Percentiles rank a stretch among this genome's conserved stretches.
These are phyloP conservation scores for Irpex lacteus DNA, from an alignment of 1,284 basidiomycete genomes.

Conservation along the genomic window DNA sequence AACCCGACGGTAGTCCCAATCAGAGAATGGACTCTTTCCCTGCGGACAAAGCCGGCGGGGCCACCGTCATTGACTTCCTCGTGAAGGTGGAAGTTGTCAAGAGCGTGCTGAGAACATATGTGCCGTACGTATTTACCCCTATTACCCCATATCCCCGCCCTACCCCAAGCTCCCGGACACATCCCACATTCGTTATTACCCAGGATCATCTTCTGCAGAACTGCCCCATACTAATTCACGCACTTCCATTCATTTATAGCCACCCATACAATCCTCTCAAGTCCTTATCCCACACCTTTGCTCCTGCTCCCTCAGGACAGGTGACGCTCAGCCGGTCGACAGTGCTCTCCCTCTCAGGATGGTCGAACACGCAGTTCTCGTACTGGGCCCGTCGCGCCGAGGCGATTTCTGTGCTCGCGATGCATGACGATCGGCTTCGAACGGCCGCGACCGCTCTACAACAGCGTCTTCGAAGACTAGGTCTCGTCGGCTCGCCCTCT, in stretches of 20 bases:
- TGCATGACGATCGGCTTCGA: conserved; percentile 37
- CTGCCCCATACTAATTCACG: neutral
- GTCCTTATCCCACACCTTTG: conserved; percentile 39
- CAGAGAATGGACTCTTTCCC: conserved; percentile 18
- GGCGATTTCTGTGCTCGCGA: conserved; percentile 42
- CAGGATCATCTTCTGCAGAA: neutral
- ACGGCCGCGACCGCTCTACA: conserved; percentile 40
- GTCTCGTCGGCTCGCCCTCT: conserved; percentile 1
- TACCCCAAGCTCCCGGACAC: neutral
- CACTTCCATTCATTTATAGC: conserved; percentile 25
- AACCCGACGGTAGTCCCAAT: conserved; percentile 21
- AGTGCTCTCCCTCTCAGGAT: conserved; percentile 44
- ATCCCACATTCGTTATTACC: neutral
- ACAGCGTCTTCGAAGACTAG: conserved; percentile 29
- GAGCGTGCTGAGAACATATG: conserved; percentile 43
- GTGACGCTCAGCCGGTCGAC: conserved; percentile 46
- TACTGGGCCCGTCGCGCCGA: conserved; percentile 49
- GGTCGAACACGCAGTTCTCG: conserved; percentile 52
- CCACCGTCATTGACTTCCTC: conserved; percentile 48
- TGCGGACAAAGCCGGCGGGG: conserved; percentile 29
- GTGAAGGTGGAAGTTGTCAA: conserved; percentile 52
- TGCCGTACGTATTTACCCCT: conserved; percentile 37
- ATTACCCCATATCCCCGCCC: neutral
- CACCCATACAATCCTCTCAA: conserved; percentile 52
- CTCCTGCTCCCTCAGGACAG: conserved; percentile 36